A percentile compares a stretch with the other conserved stretches of the same genome.
These are phyloP conservation scores for Cornus kousa DNA, from an alignment of 148 eudicot species.

Conservation along the genomic window DNA sequence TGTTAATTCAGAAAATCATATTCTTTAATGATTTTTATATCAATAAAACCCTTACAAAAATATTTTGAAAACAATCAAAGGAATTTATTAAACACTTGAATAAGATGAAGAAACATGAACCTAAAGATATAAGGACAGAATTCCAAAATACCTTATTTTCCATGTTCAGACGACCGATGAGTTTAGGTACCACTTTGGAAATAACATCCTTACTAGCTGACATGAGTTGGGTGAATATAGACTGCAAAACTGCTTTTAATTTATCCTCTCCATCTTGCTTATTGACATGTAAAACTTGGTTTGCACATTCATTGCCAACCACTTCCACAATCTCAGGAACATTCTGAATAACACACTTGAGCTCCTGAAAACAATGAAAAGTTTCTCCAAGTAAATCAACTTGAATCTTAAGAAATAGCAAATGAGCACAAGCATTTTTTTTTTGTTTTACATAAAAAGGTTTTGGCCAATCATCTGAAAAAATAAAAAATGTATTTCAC, in stretches of 20 bases:
- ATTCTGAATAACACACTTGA: constrained; percentile 57
- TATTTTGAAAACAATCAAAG: background rate
- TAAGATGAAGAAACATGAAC: background rate
- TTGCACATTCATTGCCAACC: constrained; percentile 53
- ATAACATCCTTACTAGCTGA: constrained; percentile 63
- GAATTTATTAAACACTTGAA: too few species aligned
- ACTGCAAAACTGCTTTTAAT: constrained; percentile 46
- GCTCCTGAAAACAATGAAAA: constrained; percentile 47
- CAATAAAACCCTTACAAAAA: background rate
- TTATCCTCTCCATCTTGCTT: constrained; percentile 47
- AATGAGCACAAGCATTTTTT: background rate
- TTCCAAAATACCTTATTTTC: constrained; percentile 43
- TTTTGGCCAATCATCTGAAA: background rate
- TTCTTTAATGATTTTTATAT: background rate
- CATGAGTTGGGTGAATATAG: constrained; percentile 71
- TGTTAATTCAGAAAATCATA: too few species aligned
- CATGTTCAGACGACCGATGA: constrained; percentile 57
- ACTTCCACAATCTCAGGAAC: constrained; percentile 80
- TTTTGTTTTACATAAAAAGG: too few species aligned
- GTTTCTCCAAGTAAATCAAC: background rate
- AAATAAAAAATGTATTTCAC: too few species aligned
- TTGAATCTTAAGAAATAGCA: background rate
- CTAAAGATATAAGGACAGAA: background rate
- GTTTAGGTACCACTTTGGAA: constrained; percentile 44
- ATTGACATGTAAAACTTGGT: constrained; percentile 41